Base-by-base conservation (phyloP, 371 early-diverging fungal genomes). In the Rhizoclosmatium hyalinum region DNA sequence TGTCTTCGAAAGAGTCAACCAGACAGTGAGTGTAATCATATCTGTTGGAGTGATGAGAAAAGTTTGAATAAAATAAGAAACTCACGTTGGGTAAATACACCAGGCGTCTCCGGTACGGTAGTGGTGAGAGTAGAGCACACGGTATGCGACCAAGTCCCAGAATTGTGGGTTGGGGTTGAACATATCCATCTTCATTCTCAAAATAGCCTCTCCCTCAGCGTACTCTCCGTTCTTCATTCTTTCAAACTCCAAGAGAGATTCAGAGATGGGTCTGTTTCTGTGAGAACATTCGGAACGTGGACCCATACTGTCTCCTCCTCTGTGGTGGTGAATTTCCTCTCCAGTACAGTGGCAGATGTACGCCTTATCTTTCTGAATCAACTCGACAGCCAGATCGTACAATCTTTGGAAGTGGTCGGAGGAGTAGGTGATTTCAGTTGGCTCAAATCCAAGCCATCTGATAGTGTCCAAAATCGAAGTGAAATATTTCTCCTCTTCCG, bases 11-110 rank as follows among this genome's bases (percentile, higher is more conserved):
- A 2, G 99, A 99, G 84, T 99, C 99, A 75, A 94, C 94, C 19
- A 99, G 89, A 81, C 99, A 99, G 82, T 99, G 99, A 3, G 99
- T 98, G 84, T 93, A 99, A 85, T 99, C 99, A 82, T 99, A 99
- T 8, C 69, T 68, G 69, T 6, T 32, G 68, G 24, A 4, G 50
- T 6, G 19, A 47, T 67, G 32, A 64, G 44, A 64, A 50, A 6
- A 3, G 14, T 42, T 50, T 5, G 8, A 10, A 2, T 41, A 10
- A 57, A 56, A 57, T 5, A 44, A 21, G 5, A 56, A 12, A 32
- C 69, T 68, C 43, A 68, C 14, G 99, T 99, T 53, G 99, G 99
- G 84, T 99, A 99, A 80, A 99, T 94, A 79, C 96, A 91, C 98
- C 98, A 99, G 63, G 92, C 85, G 55, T 91, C 88, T 17, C 94